Evolutionary conservation across 352 stramenopile species (phyloP), one percentile per base, ranked within the genome.

Genomic region (Globisporangium paddicum): DNA sequence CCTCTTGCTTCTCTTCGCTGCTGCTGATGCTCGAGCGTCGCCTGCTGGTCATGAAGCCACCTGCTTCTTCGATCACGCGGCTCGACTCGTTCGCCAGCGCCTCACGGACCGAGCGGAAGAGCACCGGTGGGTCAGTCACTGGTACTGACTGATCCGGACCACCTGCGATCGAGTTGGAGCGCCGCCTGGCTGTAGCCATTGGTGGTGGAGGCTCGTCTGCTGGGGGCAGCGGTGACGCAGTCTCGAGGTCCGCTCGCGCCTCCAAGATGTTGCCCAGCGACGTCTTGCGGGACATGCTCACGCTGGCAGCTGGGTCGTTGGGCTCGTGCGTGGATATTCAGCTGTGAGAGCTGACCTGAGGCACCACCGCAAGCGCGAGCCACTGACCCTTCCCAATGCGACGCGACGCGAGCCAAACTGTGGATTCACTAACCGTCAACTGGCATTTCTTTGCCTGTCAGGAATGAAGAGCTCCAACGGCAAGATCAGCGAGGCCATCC

Each of bases 31-130:
- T 58, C 34, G 49, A 67, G 45, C 72, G 65, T 6, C 64, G 62
- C 21, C 70, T 78, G 37, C 77, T 67, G 35, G 75, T 54, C 10
- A 18, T 64, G 28, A 77, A 75, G 25, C 70, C 72, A 5, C 72
- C 63, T 19, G 67, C 51, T 25, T 75, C 62, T 63, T 79, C 65
- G 1, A 21, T 49, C 40, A 48, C 40, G 28, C 28, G 28, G 16
- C 32, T 49, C 42, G 69, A 67, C 4, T 75, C 69, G 47, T 68
- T 81, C 32, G 71, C 64, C 9, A 84, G 57, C 14, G 74, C 74
- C 49, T 77, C 74, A 34, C 72, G 72, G 26, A 84, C 65, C 3
- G 74, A 84, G 30, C 64, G 54, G 47, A 79, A 84, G 26, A 81
- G 58, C 37, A 40, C 47, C 5, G 58, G 47, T 0, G n/a, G 18